phyloP scores from a whole-genome alignment of 2,329 filamentous ascomycete genomes.

The Botrytis byssoidea region DNA sequence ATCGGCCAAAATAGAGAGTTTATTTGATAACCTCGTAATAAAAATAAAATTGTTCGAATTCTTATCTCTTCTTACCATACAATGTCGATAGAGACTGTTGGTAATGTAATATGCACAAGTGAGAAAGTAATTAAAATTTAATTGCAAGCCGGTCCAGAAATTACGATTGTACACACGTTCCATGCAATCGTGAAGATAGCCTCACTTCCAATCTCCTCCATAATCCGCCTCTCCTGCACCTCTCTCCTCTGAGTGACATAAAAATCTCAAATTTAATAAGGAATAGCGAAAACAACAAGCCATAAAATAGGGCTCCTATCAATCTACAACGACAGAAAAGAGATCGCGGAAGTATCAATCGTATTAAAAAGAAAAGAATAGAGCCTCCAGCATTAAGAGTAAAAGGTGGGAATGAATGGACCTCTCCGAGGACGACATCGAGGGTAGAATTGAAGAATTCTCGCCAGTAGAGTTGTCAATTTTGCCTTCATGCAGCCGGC shows the following conservation, averaged over 20 bases:
- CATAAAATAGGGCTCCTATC: neutral
- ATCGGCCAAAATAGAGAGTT: neutral
- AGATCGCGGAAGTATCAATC: conserved; percentile 21
- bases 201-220: conserved; percentile 4
- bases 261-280: conserved; percentile 25
- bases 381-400: conserved; percentile 21
- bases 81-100: neutral
- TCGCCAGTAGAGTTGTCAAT: neutral
- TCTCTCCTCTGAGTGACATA: conserved; percentile 17
- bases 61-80: conserved; percentile 2
- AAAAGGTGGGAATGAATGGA: conserved; percentile 22
- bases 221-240: neutral
- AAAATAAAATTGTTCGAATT: neutral
- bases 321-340: conserved; percentile 24
- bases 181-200: neutral
- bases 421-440: neutral
- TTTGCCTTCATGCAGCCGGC: neutral
- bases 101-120: neutral
- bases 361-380: conserved; percentile 12
- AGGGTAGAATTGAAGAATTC: neutral
- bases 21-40: neutral
- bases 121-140: neutral
- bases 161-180: neutral
- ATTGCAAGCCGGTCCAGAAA: neutral
- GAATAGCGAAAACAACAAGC: conserved; percentile 9